phyloP scores from a whole-genome alignment of 495 filamentous ascomycete genomes.

The Trichocladium antarcticum region DNA sequence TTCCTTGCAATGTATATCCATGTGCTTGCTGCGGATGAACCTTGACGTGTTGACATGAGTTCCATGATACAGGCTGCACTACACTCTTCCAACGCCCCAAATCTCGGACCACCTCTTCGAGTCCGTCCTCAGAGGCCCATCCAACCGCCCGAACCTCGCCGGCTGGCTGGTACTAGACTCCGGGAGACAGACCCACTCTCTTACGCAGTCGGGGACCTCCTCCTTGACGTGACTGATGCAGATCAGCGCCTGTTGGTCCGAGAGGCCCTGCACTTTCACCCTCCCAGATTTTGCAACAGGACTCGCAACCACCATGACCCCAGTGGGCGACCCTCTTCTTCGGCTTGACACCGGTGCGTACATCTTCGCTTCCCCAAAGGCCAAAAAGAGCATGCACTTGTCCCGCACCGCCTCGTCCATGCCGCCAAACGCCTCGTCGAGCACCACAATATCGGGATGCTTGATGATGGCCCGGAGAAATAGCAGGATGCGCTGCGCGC shows the following conservation, averaged over 20 bases:
- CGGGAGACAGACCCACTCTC: slow-evolving; percentile 73
- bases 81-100: slow-evolving; percentile 38
- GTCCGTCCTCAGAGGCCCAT: slow-evolving; percentile 45
- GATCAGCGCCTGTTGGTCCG: slow-evolving; percentile 62
- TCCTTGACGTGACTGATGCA: slow-evolving; percentile 83
- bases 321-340: too few relatives aligned
- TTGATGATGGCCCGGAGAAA: slow-evolving; percentile 79
- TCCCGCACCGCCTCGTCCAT: slow-evolving; percentile 75
- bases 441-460: slow-evolving; percentile 73
- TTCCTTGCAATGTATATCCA: too few relatives aligned
- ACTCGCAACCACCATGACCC: slow-evolving; percentile 31
- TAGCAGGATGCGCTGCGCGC: slow-evolving; percentile 70
- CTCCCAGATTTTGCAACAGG: slow-evolving; percentile 27
- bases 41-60: too few relatives aligned
- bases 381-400: slow-evolving; percentile 71
- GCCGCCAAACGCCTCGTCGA: slow-evolving; percentile 88
- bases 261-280: slow-evolving; percentile 44
- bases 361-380: slow-evolving; percentile 42
- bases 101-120: slow-evolving; percentile 47
- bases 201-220: slow-evolving; percentile 70
- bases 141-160: slow-evolving; percentile 47
- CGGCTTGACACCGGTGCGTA: slow-evolving; percentile 18
- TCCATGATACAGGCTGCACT: too few relatives aligned
- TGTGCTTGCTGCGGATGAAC: too few relatives aligned
- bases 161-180: slow-evolving; percentile 44